These are phyloP conservation scores for Populus hybrid DNA, from an alignment of 441 rosid genomes.

Conservation along the genomic window DNA sequence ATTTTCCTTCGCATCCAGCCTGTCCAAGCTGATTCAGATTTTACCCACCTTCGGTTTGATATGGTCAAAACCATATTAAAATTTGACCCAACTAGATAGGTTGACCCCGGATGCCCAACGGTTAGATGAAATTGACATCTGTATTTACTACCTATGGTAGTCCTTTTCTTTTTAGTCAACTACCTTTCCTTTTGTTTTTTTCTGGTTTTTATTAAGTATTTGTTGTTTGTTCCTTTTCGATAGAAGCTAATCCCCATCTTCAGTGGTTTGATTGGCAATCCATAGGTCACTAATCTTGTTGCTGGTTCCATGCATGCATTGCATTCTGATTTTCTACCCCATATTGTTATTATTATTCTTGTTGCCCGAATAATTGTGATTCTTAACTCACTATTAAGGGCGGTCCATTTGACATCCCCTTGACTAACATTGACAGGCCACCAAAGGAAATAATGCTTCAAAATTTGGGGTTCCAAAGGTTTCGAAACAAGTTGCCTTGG, in stretches of 20 bases:
- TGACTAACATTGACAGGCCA: not conserved
- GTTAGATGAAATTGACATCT: not conserved
- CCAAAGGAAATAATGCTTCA: not conserved
- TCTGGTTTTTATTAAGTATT: not conserved
- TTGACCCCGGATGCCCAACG: not conserved
- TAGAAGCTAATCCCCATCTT: not conserved
- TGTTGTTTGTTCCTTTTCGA: not conserved
- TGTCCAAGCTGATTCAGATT: not conserved
- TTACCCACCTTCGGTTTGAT: not conserved
- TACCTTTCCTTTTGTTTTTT: not conserved
- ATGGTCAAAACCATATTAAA: not conserved
- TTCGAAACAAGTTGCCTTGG: constrained; percentile 49
- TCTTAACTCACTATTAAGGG: not conserved
- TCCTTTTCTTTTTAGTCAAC: not conserved
- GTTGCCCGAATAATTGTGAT: not conserved
- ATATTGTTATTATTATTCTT: no score
- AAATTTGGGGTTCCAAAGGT: constrained; percentile 43
- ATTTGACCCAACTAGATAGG: not conserved
- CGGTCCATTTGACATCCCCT: not conserved
- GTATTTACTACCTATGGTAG: not conserved
- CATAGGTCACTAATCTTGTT: not conserved
- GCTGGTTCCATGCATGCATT: not conserved
- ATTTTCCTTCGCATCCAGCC: not conserved
- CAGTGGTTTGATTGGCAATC: not conserved
- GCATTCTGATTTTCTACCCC: not conserved